Evolutionary conservation across 2,329 filamentous ascomycete species (phyloP).

Genomic region (Aspergillus sp.): DNA sequence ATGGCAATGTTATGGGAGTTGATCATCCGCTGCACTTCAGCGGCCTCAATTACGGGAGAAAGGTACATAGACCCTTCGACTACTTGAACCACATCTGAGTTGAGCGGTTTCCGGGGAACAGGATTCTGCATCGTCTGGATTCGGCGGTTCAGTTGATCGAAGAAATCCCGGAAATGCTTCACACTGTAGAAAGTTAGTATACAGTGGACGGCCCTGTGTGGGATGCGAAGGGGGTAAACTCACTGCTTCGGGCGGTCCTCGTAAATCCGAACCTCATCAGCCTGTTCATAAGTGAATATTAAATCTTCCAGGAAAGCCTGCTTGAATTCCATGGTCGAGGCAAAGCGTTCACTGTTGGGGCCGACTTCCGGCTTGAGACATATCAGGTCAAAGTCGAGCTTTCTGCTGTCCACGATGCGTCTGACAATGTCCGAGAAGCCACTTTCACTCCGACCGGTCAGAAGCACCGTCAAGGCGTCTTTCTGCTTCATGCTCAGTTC

Average conservation of each 20-base stretch:
- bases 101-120: conserved; percentile 62
- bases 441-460: conserved; percentile 80
- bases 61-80: conserved; percentile 70
- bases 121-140: conserved; percentile 43
- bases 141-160: conserved; percentile 70
- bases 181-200: conserved; percentile 45
- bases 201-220: background rate
- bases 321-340: conserved; percentile 88
- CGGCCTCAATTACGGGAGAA: conserved; percentile 74
- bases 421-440: conserved; percentile 76
- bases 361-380: conserved; percentile 82
- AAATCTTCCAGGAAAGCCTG: conserved; percentile 76
- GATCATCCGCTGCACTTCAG: conserved; percentile 84
- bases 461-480: conserved; percentile 77
- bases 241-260: conserved; percentile 62
- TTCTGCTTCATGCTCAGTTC: conserved; percentile 77
- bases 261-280: conserved; percentile 74
- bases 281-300: conserved; percentile 79
- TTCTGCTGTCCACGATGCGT: conserved; percentile 73
- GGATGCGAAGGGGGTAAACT: conserved; percentile 18
- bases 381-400: conserved; percentile 82
- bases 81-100: conserved; percentile 81
- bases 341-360: conserved; percentile 74
- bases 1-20: conserved; percentile 70
- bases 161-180: conserved; percentile 80